Base-by-base conservation (phyloP, 805 yeast species). In the Kregervanrija fluxuum region DNA sequence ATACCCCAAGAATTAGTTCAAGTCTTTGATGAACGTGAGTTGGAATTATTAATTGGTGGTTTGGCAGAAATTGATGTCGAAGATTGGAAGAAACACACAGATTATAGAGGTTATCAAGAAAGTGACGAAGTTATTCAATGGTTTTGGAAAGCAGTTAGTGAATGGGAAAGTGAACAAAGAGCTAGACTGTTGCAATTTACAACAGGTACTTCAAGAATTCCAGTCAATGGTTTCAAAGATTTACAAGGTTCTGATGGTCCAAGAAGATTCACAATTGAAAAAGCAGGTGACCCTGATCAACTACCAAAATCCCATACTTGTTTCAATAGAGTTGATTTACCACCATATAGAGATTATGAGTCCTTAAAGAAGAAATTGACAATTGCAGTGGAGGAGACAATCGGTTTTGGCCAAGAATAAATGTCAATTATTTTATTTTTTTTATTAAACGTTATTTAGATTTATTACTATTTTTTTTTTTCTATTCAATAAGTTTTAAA, bases 161-260 rank as follows among this genome's bases (percentile, higher is more conserved):
- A 82, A 61, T 90, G 97, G 97, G 98, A 93, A 63, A 78, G 89
- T 45, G 99, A 93, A 65, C 97, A 91, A 65, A 85, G 89, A 65
- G 96, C 98, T 3, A 79, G 99, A 66, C 72, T 93, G 62, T 71
- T 93, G 54, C 99, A 93, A 67, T 93, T 93, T 64, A 91, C 99
- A 15, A 93, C 99, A 1, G 99, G 99, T 75, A 93, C 99, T 4
- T 89, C 97, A 16, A 83, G 99, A 71, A 93, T 93, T 46, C 99
- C 99, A 8, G 99, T 93, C 52, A 93, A 91, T 66, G 99, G 99
- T 35, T 93, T 93, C 75, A 93, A 93, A 66, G 99, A 93, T 67
- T 74, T 93, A 57, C 99, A 93, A 69, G 99, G 99, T 53, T 85
- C 95, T 17, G 99, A 93, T 69, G 99, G 99, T 47, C 99, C 99